Conservation (phyloP, 495 filamentous ascomycete genomes). For the Aspergillus steynii region DNA sequence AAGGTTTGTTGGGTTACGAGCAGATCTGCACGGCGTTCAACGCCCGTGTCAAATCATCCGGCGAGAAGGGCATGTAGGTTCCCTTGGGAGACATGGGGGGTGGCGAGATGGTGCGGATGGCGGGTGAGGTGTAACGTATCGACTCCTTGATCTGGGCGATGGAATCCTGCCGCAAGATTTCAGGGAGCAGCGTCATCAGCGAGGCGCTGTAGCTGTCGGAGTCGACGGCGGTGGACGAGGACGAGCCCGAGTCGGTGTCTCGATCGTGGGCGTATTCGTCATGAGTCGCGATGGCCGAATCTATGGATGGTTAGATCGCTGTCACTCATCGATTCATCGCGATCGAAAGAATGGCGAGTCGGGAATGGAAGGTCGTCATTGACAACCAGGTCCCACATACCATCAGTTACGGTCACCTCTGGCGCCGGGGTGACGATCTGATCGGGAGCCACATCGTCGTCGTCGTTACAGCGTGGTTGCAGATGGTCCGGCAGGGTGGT, state of each 20-base stretch:
- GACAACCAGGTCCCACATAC: conserved; percentile 26
- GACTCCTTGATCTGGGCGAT: conserved; percentile 41
- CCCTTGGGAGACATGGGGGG: conserved; percentile 29
- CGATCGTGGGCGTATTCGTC: conserved; percentile 29
- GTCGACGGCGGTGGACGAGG: conserved; percentile 43
- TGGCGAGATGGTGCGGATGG: conserved; percentile 35
- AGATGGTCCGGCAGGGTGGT: conserved; percentile 32
- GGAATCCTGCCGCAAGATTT: conserved; percentile 31
- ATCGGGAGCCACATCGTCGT: conserved; percentile 30
- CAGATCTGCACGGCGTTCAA: conserved; percentile 45
- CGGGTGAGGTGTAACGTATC: conserved; percentile 35
- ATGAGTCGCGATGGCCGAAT: conserved; percentile 18
- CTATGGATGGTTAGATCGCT: conserved; percentile 19
- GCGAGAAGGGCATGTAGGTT: conserved; percentile 37
- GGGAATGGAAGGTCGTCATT: not conserved
- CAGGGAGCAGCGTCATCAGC: conserved; percentile 39
- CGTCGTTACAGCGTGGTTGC: conserved; percentile 18
- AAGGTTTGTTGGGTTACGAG: conserved; percentile 23
- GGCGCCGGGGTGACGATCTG: conserved; percentile 20
- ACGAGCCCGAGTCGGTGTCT: conserved; percentile 33
- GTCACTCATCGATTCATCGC: conserved; percentile 3
- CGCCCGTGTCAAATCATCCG: conserved; percentile 44
- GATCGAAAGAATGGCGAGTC: not conserved
- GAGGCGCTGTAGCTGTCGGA: conserved; percentile 42
- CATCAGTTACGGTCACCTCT: conserved; percentile 15